Base-by-base conservation (phyloP, 2,329 filamentous ascomycete genomes). In the Neofusicoccum kwambonambiense region DNA sequence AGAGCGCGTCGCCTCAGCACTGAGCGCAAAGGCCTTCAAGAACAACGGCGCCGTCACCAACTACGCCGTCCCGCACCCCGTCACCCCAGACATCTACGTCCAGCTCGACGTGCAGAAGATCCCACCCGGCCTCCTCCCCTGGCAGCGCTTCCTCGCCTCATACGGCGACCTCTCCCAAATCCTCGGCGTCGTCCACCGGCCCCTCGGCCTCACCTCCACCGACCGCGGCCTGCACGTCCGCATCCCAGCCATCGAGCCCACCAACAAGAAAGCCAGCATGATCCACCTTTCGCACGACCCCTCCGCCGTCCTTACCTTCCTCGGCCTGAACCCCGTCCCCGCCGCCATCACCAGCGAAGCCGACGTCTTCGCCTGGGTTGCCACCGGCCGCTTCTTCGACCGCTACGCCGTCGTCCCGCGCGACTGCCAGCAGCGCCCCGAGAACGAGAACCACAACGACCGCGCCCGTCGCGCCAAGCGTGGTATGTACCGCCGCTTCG, bases 121-220 rank as follows among this genome's bases (percentile, higher is more conserved):
- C 64, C 68, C 67, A 3, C 63, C 61, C 1, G 73, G 75, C 1
- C 67, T 77, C 0, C 62, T 82, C 85, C 67, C 79, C 35, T 94
- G 90, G 90, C 81, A 83, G 42, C 75, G 86, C 3, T 92, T 93
- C 77, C 86, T 86, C 68, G 82, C 89, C 44, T 84, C 86, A 0
- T 91, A 94, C 69, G 89, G 90, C n/a, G 91, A 94, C 69, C 71
- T 87, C 1, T 88, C 88, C 83, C 89, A 86, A 66, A 82, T 88
- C 8, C 73, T 94, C 0, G 89, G 90, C 4, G 81, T 84, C 17
- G 84, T 82, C 8, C 86, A 91, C 67, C 83, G 88, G 0, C 84
- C 83, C 0, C 84, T 87, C 41, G 90, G 90, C 1, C 83, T 95
- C 7, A 90, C 86, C 0, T 78, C 87, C 27, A 89, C 87, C 68